These are phyloP conservation scores for Aegilops bicornis DNA, from an alignment of 176 grass and related monocot species.

Conservation along the genomic window DNA sequence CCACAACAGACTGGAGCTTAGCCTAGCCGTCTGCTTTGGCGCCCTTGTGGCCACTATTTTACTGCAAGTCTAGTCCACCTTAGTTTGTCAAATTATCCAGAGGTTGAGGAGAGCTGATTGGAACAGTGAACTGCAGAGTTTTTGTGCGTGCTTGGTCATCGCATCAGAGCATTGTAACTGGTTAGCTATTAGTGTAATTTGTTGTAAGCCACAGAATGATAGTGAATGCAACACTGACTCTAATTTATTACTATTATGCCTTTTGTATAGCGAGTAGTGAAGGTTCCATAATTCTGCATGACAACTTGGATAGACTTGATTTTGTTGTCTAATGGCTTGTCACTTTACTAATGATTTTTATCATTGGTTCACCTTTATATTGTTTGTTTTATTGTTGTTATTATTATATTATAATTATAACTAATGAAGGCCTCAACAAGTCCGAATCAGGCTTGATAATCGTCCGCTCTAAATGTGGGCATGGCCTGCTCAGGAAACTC, in stretches of 20 bases:
- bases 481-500: not conserved
- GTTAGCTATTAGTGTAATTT: constrained; percentile 46
- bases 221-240: not conserved
- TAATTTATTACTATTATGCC: constrained; percentile 35
- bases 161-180: constrained; percentile 39
- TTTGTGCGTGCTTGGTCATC: constrained; percentile 19
- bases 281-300: not conserved
- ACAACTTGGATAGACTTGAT: not conserved
- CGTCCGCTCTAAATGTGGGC: not conserved
- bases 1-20: constrained; percentile 45
- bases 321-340: not conserved
- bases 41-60: constrained; percentile 31
- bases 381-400: not conserved
- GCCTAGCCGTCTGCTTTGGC: constrained; percentile 25
- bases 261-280: constrained; percentile 48
- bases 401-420: too few relatives aligned
- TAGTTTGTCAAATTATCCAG: constrained; percentile 22
- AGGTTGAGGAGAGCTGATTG: constrained; percentile 38
- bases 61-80: constrained; percentile 42
- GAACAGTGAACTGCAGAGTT: constrained; percentile 6
- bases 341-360: not conserved
- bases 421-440: not conserved
- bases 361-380: not conserved
- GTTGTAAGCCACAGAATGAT: constrained; percentile 40
- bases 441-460: not conserved